Evolutionary conservation across 1,284 basidiomycete species (phyloP), one percentile per base, ranked within the genome.

Genomic region (Mycosarcoma mackinlayi): DNA sequence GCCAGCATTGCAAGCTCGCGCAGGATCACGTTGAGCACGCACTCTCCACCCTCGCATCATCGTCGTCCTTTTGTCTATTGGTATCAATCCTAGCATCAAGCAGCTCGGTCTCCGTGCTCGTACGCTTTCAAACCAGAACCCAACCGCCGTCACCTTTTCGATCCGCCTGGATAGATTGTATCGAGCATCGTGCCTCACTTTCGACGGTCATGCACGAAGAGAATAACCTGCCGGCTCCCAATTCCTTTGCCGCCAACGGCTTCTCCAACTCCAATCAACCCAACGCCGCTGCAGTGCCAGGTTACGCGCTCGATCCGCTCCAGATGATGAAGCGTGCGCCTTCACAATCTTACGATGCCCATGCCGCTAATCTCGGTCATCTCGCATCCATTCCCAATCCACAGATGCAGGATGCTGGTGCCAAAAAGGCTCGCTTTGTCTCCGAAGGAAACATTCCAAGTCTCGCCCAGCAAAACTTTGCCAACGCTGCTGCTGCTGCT

Each of bases 361-460:
- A 70, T 35, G 57, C 64, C 11, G 57, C 68, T 19, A 57, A 49
- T 9, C 51, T 67, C 11, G 66, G 64, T 18, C 53, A 62, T 28
- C 55, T 64, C 34, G 49, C 47, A 16, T 47, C 55, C 39, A 30
- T 61, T 3, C 55, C 58, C 25, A 54, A 54, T 39, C 4, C 63
- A 4, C 56, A 66, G 14, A 42, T 73, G 42, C 31, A 56, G 4
- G 56, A 55, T 25, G 58, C 60, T 3, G 56, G 45, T 27, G 47
- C 56, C 30, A 76, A 76, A 33, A 78, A 78, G 55, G 65, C 74
- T 2, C 73, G 76, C 42, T 78, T 74, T 38, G 72, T 76, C 23
- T 75, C 72, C 6, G 76, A 76, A 25, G 76, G 74, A 37, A 73
- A 76, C 64, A 65, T 76, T 21, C 70, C 69, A 14, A 66, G 45